These are phyloP conservation scores for Hygrophila difformis DNA, from an alignment of 257 asterid species.

Conservation along the genomic window DNA sequence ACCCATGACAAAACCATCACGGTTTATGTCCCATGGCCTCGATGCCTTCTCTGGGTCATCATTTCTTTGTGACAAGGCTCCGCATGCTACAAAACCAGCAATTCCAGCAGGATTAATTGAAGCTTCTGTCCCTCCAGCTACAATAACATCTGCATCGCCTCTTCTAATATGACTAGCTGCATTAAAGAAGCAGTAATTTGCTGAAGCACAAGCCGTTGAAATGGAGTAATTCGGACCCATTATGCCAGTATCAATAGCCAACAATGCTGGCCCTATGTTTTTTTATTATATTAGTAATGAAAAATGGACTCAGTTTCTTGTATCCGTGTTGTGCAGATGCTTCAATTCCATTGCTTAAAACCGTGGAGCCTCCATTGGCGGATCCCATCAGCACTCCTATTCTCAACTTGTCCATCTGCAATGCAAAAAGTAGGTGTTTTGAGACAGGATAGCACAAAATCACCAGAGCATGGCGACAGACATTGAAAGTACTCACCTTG, in stretches of 20 bases:
- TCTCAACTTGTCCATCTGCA: too few relatives aligned
- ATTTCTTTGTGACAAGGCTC: constrained; percentile 40
- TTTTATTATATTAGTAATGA: constrained; percentile 40
- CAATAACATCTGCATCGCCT: constrained; percentile 66
- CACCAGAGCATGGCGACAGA: too few relatives aligned
- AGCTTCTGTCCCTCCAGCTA: constrained; percentile 41
- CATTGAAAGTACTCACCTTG: too few relatives aligned
- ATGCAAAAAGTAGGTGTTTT: too few relatives aligned
- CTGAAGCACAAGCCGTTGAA: constrained; percentile 68
- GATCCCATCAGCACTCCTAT: too few relatives aligned
- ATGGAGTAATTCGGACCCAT: constrained; percentile 71
- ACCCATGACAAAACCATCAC: constrained; percentile 66
- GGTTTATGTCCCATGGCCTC: constrained; percentile 71
- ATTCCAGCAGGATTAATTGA: constrained; percentile 20
- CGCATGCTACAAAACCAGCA: constrained; percentile 39
- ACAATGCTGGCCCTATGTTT: constrained; percentile 51
- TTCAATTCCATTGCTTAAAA: too few relatives aligned
- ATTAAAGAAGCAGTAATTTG: constrained; percentile 56
- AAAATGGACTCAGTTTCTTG: constrained; percentile 40
- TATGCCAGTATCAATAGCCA: constrained; percentile 52
- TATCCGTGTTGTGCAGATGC: too few relatives aligned
- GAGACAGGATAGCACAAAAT: too few relatives aligned
- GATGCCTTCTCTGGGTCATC: constrained; percentile 38
- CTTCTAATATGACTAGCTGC: constrained; percentile 64
- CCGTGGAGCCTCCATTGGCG: too few relatives aligned